Evolutionary conservation across 2,329 filamentous ascomycete species (phyloP).

Genomic region (Aureobasidium sp.): DNA sequence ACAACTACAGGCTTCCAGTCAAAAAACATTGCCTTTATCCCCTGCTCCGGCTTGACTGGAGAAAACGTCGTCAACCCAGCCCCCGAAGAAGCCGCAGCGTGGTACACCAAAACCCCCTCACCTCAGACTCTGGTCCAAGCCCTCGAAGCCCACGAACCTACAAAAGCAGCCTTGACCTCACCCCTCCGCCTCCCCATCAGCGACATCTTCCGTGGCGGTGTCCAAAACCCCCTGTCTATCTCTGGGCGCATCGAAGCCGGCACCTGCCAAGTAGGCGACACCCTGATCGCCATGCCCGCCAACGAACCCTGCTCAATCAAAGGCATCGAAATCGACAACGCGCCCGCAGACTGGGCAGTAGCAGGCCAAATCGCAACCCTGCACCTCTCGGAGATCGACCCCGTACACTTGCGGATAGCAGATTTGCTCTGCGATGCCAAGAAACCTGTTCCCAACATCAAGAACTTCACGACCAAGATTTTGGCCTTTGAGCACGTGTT

Average conservation of each 20-base stretch:
- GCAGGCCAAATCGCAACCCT: constrained; percentile 82
- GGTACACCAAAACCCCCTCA: constrained; percentile 58
- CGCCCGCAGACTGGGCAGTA: constrained; percentile 76
- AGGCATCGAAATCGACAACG: constrained; percentile 65
- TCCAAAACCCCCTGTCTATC: constrained; percentile 74
- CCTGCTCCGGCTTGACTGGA: constrained; percentile 79
- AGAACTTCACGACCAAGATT: constrained; percentile 70
- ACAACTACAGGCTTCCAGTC: constrained; percentile 69
- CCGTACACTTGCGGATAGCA: constrained; percentile 62
- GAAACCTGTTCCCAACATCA: constrained; percentile 60
- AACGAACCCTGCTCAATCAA: constrained; percentile 75
- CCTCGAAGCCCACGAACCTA: constrained; percentile 72
- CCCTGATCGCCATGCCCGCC: constrained; percentile 68
- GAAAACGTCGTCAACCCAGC: constrained; percentile 67
- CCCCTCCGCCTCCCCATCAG: constrained; percentile 79
- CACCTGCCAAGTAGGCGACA: constrained; percentile 74
- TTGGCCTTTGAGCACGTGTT: constrained; percentile 83
- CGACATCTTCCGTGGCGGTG: constrained; percentile 73
- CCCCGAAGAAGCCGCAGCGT: constrained; percentile 43
- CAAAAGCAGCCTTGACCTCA: constrained; percentile 56
- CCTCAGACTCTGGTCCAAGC: constrained; percentile 66
- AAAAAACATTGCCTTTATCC: constrained; percentile 78
- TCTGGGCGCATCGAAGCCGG: constrained; percentile 81
- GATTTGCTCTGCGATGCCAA: constrained; percentile 70
- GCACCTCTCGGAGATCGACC: constrained; percentile 76